Evolutionary conservation across 768 basidiomycete species (phyloP), one percentile per base, ranked within the genome.

Genomic region (Rhizopogon sp.): DNA sequence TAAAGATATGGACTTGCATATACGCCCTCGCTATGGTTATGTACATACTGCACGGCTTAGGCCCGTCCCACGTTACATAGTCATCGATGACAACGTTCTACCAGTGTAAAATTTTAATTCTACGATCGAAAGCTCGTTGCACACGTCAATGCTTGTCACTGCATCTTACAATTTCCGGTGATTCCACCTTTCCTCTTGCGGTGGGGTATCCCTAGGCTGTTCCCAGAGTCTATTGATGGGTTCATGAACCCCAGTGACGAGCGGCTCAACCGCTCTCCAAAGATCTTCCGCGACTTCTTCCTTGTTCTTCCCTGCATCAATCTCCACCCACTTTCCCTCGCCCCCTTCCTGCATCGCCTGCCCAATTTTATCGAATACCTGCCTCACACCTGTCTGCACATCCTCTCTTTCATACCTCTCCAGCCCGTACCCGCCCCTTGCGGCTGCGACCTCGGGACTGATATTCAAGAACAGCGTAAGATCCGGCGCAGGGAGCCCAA

Each of bases 401-500:
- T 87, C 87, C 57, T 81, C 79, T 62, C 79, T 85, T 74, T 97
- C 93, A 60, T 95, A 96, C 40, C 93, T 77, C 71, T 96, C 94
- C 52, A 81, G 80, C 3, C 94, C 94, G 61, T 88, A 97, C 0
- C 89, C 90, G 1, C 86, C 88, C 13, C 96, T 81, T 43, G 68
- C 64, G 40, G 76, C 76, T 0, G 93, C 90, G 11, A 76, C 71
- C 40, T 84, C 84, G 0, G 91, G 86, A 0, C 83, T 72, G 57
- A 98, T 79, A 60, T 93, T 84, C 56, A 99, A 83, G 75, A 96
- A 97, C 43, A 98, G 62, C 0, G 87, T 86, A 39, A 96, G 69
- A 67, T 98, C 97, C 0, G 96, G 96, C 0, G 87, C 79, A 9
- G 95, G 97, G 16, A 99, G 85, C 7, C 82, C 81, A n/a, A 84